Percentiles rank a stretch among this genome's conserved stretches.
Conservation (phyloP, 805 yeast species). For the Brettanomyces sp. region DNA sequence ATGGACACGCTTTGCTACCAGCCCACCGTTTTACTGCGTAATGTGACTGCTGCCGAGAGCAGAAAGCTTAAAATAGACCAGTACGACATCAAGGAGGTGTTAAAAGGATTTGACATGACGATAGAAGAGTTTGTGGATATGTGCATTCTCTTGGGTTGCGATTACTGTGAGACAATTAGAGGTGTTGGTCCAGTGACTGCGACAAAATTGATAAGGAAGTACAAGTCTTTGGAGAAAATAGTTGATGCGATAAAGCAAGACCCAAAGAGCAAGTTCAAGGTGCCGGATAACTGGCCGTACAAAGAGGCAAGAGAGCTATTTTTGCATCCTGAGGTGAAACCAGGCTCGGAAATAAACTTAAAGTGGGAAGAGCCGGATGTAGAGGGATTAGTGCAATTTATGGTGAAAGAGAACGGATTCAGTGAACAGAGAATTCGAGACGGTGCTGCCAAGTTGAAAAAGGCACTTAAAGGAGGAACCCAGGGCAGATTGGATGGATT, state of each 20-base stretch:
- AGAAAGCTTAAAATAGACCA: slow-evolving; percentile 89
- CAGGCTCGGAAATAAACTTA: slow-evolving; percentile 51
- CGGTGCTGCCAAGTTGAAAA: slow-evolving; percentile 78
- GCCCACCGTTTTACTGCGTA: slow-evolving; percentile 76
- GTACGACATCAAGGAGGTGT: slow-evolving; percentile 53
- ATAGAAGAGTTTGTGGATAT: slow-evolving; percentile 74
- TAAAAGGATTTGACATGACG: slow-evolving; percentile 72
- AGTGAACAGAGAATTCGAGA: slow-evolving; percentile 83
- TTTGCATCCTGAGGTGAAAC: slow-evolving; percentile 68
- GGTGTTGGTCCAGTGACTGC: slow-evolving; percentile 98
- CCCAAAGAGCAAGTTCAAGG: slow-evolving; percentile 57
- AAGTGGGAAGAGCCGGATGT: slow-evolving; percentile 89
- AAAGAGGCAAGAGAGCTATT: slow-evolving; percentile 81
- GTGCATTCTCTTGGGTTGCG: slow-evolving; percentile 92
- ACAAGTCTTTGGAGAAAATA: slow-evolving; percentile 70
- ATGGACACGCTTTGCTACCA: slow-evolving; percentile 96
- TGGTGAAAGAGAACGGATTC: slow-evolving; percentile 85
- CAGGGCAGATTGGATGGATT: slow-evolving; percentile 93
- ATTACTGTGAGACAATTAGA: slow-evolving; percentile 88
- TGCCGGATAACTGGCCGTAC: slow-evolving; percentile 94
- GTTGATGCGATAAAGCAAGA: slow-evolving; percentile 52
- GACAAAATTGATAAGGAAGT: slow-evolving; percentile 75
- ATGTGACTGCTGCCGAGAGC: slow-evolving; percentile 89
- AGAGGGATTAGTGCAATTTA: slow-evolving; percentile 70
- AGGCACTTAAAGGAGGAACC: slow-evolving; percentile 74